Conservation (phyloP, 1,284 basidiomycete species). For the Earliella scabrosa region DNA sequence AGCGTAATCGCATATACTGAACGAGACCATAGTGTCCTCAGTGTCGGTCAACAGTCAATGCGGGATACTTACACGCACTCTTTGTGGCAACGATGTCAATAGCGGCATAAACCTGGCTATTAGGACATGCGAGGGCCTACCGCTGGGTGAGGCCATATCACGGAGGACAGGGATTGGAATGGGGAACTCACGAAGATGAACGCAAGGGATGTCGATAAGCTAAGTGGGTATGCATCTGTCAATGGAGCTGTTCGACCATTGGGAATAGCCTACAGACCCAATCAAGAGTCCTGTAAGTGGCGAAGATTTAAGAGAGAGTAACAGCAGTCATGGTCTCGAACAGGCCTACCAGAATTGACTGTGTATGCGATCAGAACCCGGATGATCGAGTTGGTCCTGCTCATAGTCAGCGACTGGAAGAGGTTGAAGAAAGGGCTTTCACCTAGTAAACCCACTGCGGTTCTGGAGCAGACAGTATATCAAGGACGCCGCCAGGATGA, state of each 20-base stretch:
- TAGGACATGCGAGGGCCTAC: conserved; percentile 5
- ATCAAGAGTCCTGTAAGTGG: conserved; percentile 3
- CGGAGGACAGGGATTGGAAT: too few species aligned
- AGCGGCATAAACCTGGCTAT: not conserved
- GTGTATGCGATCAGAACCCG: conserved; percentile 1
- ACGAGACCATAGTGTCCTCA: not conserved
- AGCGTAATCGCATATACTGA: conserved; percentile 2
- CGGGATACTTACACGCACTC: not conserved
- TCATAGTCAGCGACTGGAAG: not conserved
- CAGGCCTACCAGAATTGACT: conserved; percentile 6
- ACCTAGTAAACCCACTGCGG: conserved; percentile 6
- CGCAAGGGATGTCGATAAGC: conserved; percentile 6
- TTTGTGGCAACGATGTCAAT: conserved; percentile 14
- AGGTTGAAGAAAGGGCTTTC: not conserved
- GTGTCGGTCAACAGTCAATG: not conserved
- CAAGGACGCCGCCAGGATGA: conserved; percentile 1
- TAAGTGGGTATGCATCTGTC: not conserved
- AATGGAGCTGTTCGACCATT: too few species aligned
- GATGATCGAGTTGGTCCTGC: conserved; percentile 10
- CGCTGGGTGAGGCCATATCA: too few species aligned
- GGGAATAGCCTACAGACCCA: not conserved
- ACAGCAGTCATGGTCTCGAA: too few species aligned
- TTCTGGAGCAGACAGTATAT: not conserved
- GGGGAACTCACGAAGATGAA: conserved; percentile 15
- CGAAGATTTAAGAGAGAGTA: not conserved